Percentiles rank a stretch among this genome's conserved stretches.
phyloP scores from a whole-genome alignment of 345 rosid species.

The Brassica nigra region DNA sequence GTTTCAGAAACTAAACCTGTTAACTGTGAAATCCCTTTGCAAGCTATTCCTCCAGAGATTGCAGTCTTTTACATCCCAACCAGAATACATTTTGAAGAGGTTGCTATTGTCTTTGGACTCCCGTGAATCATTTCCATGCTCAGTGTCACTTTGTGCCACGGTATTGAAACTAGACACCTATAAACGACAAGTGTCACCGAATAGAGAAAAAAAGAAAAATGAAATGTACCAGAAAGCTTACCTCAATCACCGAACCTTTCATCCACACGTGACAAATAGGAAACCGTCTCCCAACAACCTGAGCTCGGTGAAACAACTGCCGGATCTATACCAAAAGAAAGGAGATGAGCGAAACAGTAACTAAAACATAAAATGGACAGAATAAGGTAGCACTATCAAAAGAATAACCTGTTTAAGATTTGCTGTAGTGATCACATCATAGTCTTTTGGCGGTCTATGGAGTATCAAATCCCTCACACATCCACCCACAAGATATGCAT shows the following conservation, averaged over 20 bases:
- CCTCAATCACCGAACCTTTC: slow-evolving; percentile 71
- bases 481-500: slow-evolving; percentile 91
- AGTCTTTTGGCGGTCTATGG: slow-evolving; percentile 79
- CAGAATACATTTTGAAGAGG: slow-evolving; percentile 41
- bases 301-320: slow-evolving; percentile 50
- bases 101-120: slow-evolving; percentile 20
- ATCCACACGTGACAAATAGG: slow-evolving; percentile 79
- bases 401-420: slow-evolving; percentile 61
- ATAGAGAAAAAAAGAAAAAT: slow-evolving; percentile 5
- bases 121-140: slow-evolving; percentile 21
- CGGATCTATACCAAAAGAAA: slow-evolving; percentile 49
- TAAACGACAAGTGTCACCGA: slow-evolving; percentile 7
- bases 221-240: slow-evolving; percentile 24
- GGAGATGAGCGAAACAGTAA: slow-evolving; percentile 21
- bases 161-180: slow-evolving; percentile 94
- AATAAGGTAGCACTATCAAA: background rate
- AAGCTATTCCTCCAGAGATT: slow-evolving; percentile 77
- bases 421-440: slow-evolving; percentile 93
- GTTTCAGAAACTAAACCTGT: slow-evolving; percentile 55
- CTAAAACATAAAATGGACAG: background rate
- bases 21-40: slow-evolving; percentile 88
- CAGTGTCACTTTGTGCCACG: slow-evolving; percentile 41
- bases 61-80: slow-evolving; percentile 55
- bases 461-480: slow-evolving; percentile 91
- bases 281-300: slow-evolving; percentile 70